Percentiles rank a stretch among this genome's conserved stretches.
phyloP scores from a whole-genome alignment of 139 green algal species.

The Tetraselmis chui region DNA sequence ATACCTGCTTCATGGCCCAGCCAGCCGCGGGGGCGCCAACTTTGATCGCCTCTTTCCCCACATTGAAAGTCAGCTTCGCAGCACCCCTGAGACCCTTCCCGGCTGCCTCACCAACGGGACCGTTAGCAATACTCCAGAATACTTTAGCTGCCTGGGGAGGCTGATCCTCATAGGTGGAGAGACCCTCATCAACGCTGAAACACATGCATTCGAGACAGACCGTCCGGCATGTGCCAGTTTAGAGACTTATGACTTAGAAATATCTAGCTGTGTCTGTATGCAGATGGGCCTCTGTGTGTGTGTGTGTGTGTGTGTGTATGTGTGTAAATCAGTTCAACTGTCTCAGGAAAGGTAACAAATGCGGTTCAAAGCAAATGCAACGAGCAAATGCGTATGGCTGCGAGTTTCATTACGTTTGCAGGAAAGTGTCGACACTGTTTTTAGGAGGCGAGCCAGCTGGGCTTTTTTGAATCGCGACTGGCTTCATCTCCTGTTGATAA shows the following conservation, averaged over 20 bases:
- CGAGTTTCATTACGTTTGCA: too few species aligned
- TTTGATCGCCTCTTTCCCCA: not conserved
- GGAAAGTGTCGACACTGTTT: too few species aligned
- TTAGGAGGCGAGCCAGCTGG: too few species aligned
- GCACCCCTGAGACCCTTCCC: not conserved
- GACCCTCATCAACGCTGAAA: not conserved
- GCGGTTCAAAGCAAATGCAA: too few species aligned
- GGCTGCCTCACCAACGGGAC: not conserved
- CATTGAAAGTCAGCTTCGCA: not conserved
- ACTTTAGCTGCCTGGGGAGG: not conserved
- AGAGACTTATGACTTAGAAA: not conserved
- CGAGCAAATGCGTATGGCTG: too few species aligned
- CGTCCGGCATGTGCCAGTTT: not conserved
- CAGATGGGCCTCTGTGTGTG: not conserved
- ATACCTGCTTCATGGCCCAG: not conserved
- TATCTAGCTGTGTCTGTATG: not conserved
- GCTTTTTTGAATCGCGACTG: too few species aligned
- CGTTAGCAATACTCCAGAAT: not conserved
- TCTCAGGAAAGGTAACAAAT: too few species aligned
- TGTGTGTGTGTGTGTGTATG: too few species aligned
- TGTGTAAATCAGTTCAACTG: too few species aligned
- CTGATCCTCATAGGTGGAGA: not conserved
- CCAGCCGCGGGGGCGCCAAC: not conserved
- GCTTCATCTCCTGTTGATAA: not conserved
- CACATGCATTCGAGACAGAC: too few species aligned